Evolutionary conservation across 1,139 yeast species (phyloP).

Genomic region (Yamadazyma triangularis): DNA sequence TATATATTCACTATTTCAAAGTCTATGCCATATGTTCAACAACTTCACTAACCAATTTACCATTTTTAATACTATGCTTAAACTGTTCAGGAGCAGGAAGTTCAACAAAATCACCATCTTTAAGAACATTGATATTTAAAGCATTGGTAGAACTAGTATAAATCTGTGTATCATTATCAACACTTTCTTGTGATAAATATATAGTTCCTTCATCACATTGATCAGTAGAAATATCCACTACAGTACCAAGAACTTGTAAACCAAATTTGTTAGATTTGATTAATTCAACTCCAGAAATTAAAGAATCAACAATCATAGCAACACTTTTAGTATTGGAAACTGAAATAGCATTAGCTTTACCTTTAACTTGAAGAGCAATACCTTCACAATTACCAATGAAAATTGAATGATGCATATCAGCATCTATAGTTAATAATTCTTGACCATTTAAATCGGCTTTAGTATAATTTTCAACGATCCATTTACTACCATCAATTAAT

Average conservation of each 20-base stretch:
- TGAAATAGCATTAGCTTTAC: constrained; percentile 88
- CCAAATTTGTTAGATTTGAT: constrained; percentile 82
- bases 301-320: constrained; percentile 77
- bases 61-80: constrained; percentile 49
- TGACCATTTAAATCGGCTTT: constrained; percentile 37
- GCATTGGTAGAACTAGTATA: constrained; percentile 84
- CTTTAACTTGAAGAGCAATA: constrained; percentile 75
- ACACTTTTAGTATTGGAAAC: constrained; percentile 66
- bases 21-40: constrained; percentile 47
- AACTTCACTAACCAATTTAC: constrained; percentile 39
- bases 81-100: constrained; percentile 86
- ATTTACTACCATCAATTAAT: constrained; percentile 72
- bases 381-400: constrained; percentile 79
- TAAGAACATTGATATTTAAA: constrained; percentile 76
- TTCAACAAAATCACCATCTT: constrained; percentile 61
- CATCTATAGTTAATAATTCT: constrained; percentile 62
- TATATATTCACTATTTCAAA: too few species aligned
- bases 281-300: constrained; percentile 84
- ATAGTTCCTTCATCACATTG: constrained; percentile 84
- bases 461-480: constrained; percentile 83
- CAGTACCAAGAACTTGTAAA: constrained; percentile 72
- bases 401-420: constrained; percentile 81
- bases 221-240: constrained; percentile 83
- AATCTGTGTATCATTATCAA: constrained; percentile 59
- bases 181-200: constrained; percentile 67